Base-by-base conservation (phyloP, 768 basidiomycete species). In the Galerina marginata region DNA sequence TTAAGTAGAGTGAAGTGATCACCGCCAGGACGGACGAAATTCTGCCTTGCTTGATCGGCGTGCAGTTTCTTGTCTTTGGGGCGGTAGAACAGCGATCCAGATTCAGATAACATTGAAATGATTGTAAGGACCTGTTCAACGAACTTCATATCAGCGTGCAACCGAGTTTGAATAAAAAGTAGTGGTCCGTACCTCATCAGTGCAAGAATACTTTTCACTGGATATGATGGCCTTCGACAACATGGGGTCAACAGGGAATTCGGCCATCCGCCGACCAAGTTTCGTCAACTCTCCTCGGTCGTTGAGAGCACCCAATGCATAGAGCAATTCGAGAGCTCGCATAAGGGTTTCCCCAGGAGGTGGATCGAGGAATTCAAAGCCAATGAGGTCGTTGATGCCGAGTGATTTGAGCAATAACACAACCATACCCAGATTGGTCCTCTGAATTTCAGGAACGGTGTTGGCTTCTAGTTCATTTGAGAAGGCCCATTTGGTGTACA, bases 231-330 rank as follows among this genome's bases (percentile, higher is more conserved):
- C 89, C 75, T 98, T 99, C 23, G 92, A 94, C 66, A 99, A 76
- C 91, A 97, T 97, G 6, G 97, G 97, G 69, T 99, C 97, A 16
- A 99, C 95, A 9, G 95, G 97, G 76, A 99, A 99, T 72, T 99
- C 97, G 0, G 96, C 96, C 97, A 99, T 99, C 55, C 96, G 79
- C 59, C 97, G 83, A 2, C 97, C 97, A 38, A 99, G 84, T 69
- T 98, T 95, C n/a, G 97, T 99, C 63, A 99, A 74, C 73, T 99
- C 97, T 6, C 97, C 97, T 56, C 92, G 82, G 72, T 99, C 96
- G 72, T 99, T 99, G 62, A 99, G 81, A 0, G 97, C 96, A 29
- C 97, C 97, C 0, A 99, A 80, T 0, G 96, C 97, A 74, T 99
- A 99, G 4, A 99, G 75, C 58, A 98, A 75, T 71, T 99, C 96